Evolutionary conservation across 192 early-diverging fungal genomes (phyloP).

Genomic region (Coemansia sp.): DNA sequence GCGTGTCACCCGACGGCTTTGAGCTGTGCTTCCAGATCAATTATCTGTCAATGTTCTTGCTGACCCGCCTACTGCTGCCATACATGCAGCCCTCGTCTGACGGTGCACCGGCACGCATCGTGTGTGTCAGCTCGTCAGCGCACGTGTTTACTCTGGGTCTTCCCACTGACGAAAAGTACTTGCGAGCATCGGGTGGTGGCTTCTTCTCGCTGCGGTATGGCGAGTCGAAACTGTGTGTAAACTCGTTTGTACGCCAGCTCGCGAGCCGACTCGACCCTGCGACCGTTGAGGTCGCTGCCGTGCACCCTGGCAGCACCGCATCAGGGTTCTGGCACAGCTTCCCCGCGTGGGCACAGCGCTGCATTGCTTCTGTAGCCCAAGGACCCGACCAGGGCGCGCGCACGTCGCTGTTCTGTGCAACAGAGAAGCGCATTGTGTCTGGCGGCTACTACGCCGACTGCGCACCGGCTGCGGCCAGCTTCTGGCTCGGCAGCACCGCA

Average conservation of each 20-base stretch:
- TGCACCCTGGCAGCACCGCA: conserved; percentile 51
- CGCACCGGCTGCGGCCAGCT: conserved; percentile 26
- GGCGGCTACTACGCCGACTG: conserved; percentile 52
- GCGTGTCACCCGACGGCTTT: conserved; percentile 49
- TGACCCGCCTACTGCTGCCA: conserved; percentile 45
- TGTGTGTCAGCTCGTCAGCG: conserved; percentile 47
- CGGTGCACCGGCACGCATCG: conserved; percentile 29
- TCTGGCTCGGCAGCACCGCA: conserved; percentile 25
- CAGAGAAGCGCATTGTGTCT: conserved; percentile 25
- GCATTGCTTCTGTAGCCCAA: conserved; percentile 41
- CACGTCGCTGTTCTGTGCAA: conserved; percentile 50
- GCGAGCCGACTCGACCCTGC: conserved; percentile 16
- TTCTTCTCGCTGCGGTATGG: conserved; percentile 52
- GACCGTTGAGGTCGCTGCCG: conserved; percentile 17
- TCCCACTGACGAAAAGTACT: conserved; percentile 40
- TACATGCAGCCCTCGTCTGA: conserved; percentile 7
- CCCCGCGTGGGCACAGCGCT: conserved; percentile 36
- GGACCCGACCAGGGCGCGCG: conserved; percentile 39
- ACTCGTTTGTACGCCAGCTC: conserved; percentile 43
- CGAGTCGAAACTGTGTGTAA: conserved; percentile 51
- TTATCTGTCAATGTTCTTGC: conserved; percentile 53
- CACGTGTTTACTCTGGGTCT: conserved; percentile 49
- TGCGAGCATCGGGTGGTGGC: conserved; percentile 32
- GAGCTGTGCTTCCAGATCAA: conserved; percentile 55
- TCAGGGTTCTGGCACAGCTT: conserved; percentile 47